Conservation (phyloP, 768 basidiomycete species). For the Harrya chromipes region DNA sequence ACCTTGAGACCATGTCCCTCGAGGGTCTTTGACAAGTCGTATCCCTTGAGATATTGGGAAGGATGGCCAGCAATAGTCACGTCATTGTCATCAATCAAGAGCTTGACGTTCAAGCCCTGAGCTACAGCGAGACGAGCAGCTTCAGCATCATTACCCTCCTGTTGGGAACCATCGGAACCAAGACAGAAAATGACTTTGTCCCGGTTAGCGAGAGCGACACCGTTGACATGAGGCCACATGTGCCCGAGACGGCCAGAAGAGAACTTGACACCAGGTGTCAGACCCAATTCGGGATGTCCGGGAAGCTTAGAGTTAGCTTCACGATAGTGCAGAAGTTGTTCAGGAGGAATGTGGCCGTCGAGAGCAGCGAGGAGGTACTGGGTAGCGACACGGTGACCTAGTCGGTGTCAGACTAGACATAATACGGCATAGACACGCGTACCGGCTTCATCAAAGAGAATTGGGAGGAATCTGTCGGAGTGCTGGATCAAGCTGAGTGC, state of each 20-base stretch:
- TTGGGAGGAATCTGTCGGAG: constrained; percentile 58
- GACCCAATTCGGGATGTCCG: constrained; percentile 84
- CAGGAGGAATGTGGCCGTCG: constrained; percentile 65
- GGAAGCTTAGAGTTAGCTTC: constrained; percentile 84
- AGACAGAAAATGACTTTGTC: constrained; percentile 78
- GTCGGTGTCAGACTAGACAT: constrained; percentile 1
- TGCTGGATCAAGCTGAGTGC: constrained; percentile 70
- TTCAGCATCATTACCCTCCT: constrained; percentile 90
- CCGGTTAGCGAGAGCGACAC: constrained; percentile 75
- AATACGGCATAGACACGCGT: constrained; percentile 17
- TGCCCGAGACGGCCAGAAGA: constrained; percentile 92
- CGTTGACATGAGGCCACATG: constrained; percentile 88
- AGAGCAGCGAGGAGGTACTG: constrained; percentile 83
- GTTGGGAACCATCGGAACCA: constrained; percentile 88
- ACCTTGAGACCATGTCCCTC: constrained; percentile 83
- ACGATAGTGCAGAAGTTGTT: constrained; percentile 82
- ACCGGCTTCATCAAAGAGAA: constrained; percentile 84
- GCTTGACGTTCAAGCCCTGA: constrained; percentile 77
- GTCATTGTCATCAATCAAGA: constrained; percentile 87
- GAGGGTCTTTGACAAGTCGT: constrained; percentile 65
- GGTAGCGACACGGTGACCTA: constrained; percentile 87
- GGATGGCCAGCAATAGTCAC: constrained; percentile 93
- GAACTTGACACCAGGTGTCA: constrained; percentile 92
- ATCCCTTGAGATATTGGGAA: constrained; percentile 81
- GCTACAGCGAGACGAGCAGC: constrained; percentile 87